Conservation (phyloP, 108 stramenopile genomes). For the Cafeteria roenbergensis region DNA sequence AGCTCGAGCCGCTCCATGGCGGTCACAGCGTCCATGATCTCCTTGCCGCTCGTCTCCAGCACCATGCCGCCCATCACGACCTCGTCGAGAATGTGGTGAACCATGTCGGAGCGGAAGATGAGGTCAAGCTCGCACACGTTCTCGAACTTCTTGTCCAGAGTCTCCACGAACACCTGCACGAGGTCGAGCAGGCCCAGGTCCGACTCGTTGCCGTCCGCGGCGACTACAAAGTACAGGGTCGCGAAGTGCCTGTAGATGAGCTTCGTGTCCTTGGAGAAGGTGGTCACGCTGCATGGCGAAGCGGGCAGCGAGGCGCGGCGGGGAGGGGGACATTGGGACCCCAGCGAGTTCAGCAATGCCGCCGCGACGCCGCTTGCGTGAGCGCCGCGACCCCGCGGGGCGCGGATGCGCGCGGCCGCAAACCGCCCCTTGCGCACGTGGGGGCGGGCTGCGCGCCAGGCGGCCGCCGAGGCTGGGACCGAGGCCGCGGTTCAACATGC, state of each 20-base stretch:
- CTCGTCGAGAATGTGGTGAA: constrained; percentile 61
- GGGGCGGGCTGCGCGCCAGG: too few relatives aligned
- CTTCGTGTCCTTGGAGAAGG: constrained; percentile 90
- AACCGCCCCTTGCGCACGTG: too few relatives aligned
- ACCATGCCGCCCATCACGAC: constrained; percentile 99
- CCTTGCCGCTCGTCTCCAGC: constrained; percentile 84
- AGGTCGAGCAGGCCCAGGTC: constrained; percentile 97
- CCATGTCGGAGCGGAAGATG: constrained; percentile 89
- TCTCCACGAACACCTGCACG: constrained; percentile 98
- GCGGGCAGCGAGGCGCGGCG: not conserved
- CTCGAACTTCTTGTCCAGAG: constrained; percentile 94
- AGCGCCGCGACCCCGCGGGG: too few relatives aligned
- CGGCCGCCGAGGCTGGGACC: too few relatives aligned
- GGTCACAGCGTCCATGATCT: constrained; percentile 72
- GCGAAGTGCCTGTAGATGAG: constrained; percentile 98
- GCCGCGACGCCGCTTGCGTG: too few relatives aligned
- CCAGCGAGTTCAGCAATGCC: too few relatives aligned
- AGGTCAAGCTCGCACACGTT: constrained; percentile 99
- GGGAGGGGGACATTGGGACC: not conserved
- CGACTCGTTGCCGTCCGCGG: constrained; percentile 84
- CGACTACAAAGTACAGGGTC: constrained; percentile 96
- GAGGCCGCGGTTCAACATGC: too few relatives aligned
- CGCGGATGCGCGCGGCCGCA: too few relatives aligned
- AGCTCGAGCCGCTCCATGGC: constrained; percentile 79
- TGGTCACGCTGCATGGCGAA: too few relatives aligned